Base-by-base conservation (phyloP, 1,284 basidiomycete species). In the Ustilago shanxiensis region DNA sequence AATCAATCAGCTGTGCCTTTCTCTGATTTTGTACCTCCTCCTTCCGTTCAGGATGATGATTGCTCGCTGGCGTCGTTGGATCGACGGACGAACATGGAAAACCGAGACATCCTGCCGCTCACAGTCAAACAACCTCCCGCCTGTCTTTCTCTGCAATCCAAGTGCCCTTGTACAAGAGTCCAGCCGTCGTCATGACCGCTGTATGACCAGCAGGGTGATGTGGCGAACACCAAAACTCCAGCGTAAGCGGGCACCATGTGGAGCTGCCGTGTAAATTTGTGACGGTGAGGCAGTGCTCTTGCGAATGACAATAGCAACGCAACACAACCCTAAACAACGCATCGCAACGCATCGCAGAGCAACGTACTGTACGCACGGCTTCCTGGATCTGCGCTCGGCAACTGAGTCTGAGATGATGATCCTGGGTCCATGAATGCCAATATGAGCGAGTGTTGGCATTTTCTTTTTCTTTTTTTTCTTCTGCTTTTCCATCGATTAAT, bases 331-430 rank as follows among this genome's bases (percentile, higher is more conserved):
- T n/a, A n/a, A n/a, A n/a, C n/a, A n/a, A n/a, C n/a, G n/a, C n/a
- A n/a, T n/a, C n/a, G n/a, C n/a, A n/a, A n/a, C n/a, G n/a, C n/a
- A n/a, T n/a, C n/a, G n/a, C n/a, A n/a, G n/a, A n/a, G n/a, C n/a
- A n/a, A n/a, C n/a, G n/a, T n/a, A n/a, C n/a, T n/a, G 6, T 7
- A 44, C 41, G 4, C 6, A 49, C 47, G 26, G 47, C 47, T 49
- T 49, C n/a, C 52, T 35, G 31, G 51, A 31, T 31, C 51, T 52
- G 50, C 50, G 16, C 52, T 37, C 20, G 29, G 29, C 52, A 53
- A 29, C 20, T 55, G 24, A 37, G 6, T 24, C 37, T 24, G 35
- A 44, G 7, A n/a, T 39, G 5, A 2, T 41, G 22, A 20, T 28
- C 37, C 53, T 55, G 33, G 53, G 37, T 55, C 53, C 22, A 8